A percentile compares a stretch with the other conserved stretches of the same genome.
Evolutionary conservation across 768 basidiomycete genomes (phyloP).

Genomic region (Sarcodon aspratus): DNA sequence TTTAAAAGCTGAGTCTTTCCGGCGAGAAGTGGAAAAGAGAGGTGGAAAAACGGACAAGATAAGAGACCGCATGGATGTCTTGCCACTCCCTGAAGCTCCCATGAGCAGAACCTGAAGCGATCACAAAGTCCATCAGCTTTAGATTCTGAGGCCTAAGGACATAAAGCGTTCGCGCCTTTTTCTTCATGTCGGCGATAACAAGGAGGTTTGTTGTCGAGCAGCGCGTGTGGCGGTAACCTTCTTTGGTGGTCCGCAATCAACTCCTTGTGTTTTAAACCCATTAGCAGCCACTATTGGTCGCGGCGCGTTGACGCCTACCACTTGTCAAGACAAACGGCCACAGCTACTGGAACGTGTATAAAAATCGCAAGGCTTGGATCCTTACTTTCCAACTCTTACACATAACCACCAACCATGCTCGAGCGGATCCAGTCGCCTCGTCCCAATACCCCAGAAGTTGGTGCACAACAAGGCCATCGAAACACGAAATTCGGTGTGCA

Average conservation of each 20-base stretch:
- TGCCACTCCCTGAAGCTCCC: constrained; percentile 92
- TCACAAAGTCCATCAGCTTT: neutral
- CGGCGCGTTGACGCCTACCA: too few relatives aligned
- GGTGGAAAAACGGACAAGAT: constrained; percentile 68
- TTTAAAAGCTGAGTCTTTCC: too few relatives aligned
- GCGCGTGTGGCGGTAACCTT: too few relatives aligned
- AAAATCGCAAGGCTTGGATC: too few relatives aligned
- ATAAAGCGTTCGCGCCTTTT: neutral
- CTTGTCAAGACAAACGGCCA: too few relatives aligned
- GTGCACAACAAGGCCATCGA: constrained; percentile 45
- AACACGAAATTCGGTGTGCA: constrained; percentile 34
- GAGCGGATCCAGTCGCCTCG: constrained; percentile 29
- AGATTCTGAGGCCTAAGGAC: neutral
- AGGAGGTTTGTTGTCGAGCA: too few relatives aligned
- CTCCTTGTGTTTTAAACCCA: too few relatives aligned
- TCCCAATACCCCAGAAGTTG: constrained; percentile 52
- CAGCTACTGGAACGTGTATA: too few relatives aligned
- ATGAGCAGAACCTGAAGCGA: constrained; percentile 78
- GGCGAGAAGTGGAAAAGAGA: constrained; percentile 1
- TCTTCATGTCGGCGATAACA: neutral
- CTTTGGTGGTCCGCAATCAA: too few relatives aligned
- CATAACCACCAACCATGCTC: too few relatives aligned
- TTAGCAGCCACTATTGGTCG: too few relatives aligned
- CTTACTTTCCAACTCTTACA: too few relatives aligned
- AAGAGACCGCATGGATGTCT: constrained; percentile 97